Percentiles rank a stretch among this genome's conserved stretches.
phyloP scores from a whole-genome alignment of 2,329 filamentous ascomycete genomes.

The Epichloe hybrida region DNA sequence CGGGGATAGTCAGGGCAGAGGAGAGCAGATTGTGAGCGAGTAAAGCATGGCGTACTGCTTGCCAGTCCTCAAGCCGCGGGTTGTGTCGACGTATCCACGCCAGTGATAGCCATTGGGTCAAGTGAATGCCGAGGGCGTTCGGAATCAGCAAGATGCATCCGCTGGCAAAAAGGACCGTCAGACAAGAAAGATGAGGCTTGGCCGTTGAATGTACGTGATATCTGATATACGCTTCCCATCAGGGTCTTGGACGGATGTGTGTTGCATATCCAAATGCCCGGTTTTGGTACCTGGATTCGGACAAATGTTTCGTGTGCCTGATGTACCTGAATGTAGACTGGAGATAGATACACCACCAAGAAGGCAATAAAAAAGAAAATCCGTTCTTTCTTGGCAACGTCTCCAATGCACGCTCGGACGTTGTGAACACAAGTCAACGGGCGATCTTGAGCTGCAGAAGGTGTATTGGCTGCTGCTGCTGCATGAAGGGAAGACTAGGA shows the following conservation, averaged over 20 bases:
- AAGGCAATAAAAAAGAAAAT: not conserved
- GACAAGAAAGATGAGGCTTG: not conserved
- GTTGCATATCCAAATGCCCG: not conserved
- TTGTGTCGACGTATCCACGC: not conserved
- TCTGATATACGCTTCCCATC: not conserved
- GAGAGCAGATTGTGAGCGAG: too few species aligned
- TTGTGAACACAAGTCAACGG: not conserved
- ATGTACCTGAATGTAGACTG: not conserved
- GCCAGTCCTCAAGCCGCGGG: not conserved
- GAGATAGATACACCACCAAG: not conserved
- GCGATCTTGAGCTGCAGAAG: not conserved
- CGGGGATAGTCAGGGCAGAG: not conserved
- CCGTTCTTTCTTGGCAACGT: not conserved
- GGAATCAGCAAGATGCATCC: not conserved
- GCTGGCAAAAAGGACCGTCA: not conserved
- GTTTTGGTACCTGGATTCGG: not conserved
- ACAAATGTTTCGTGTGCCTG: not conserved
- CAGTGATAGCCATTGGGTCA: not conserved
- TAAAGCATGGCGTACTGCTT: not conserved
- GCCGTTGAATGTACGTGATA: not conserved
- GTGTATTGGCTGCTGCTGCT: not conserved
- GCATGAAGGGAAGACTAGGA: not conserved
- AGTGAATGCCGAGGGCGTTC: not conserved
- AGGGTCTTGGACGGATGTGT: not conserved
- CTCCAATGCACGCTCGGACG: not conserved